Base-by-base conservation (phyloP, 371 early-diverging fungal genomes). In the Apophysomyces trapeziformis region DNA sequence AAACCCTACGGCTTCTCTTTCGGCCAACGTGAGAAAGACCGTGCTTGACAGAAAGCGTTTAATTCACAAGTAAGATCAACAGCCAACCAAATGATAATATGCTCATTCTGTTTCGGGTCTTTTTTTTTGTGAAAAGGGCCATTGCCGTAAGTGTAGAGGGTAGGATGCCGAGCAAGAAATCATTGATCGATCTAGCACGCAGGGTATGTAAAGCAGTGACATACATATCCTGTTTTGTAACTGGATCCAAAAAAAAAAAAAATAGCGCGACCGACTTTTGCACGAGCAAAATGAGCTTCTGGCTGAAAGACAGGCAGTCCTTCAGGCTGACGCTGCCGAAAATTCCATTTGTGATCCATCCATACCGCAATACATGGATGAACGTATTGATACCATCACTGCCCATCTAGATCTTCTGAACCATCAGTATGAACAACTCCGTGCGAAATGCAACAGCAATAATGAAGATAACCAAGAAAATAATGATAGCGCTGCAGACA, bases 361-460 rank as follows among this genome's bases (percentile, higher is more conserved):
- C 7, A 71, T 78, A 16, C 75, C 79, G 5, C 77, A 77, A 41
- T 91, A 92, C 73, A 90, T 93, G 91, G 92, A 93, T 64, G 94
- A 93, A 47, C 89, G 93, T 5, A 83, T 96, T 37, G 88, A 74
- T 47, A 38, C 65, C 5, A 77, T 78, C 12, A 78, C 75, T 7
- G 11, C 71, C 4, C 65, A 77, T 35, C 32, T 76, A 6, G 75
- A 78, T 41, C 63, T 60, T 6, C 43, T 76, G 3, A 65, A 67
- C 8, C 67, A 72, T 14, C 71, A 75, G 12, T 61, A 74, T 0
- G 18, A 37, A 2, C 35, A 60, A 18, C 45, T 64, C 26, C 58
- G 60, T 35, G 7, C 58, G 21, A 38, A 14, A 7, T 39, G 12
- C 50, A 70, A n/a, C 60, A 73, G 32, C 32, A 26, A 6, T 47